Base-by-base conservation (phyloP, 2,329 filamentous ascomycete genomes). In the Coniochaeta sp. region DNA sequence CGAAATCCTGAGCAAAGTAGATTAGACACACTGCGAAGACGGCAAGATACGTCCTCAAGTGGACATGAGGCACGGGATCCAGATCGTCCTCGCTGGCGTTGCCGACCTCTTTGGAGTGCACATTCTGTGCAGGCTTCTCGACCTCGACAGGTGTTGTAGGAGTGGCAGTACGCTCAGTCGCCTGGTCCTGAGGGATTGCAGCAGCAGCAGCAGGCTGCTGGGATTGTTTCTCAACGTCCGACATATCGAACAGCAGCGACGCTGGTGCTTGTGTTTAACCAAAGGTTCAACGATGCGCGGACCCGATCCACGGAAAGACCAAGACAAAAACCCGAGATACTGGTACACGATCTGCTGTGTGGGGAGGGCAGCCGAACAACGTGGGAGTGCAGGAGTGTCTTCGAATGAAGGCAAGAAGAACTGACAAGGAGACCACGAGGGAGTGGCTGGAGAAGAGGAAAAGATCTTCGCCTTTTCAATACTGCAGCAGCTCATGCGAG, bases 1-100 rank as follows among this genome's bases (percentile, higher is more conserved):
- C 70, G 24, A 73, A 58, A 0, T 74, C 59, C 59, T 75, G 73
- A 8, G 70, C 69, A 60, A 73, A 70, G 64, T 74, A 75, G 55
- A 75, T 73, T 17, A 73, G 40, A 57, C 69, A 69, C 0, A 74
- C 70, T 3, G 73, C 67, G 19, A 70, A 63, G 19, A 75, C 68
- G n/a, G 70, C 70, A 1, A 75, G 61, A 56, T 68, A 72, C 0
- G 73, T 75, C 66, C 71, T 72, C 43, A 65, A 61, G 59, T 71
- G 69, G 6, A 73, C 64, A n/a, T 67, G 70, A 7, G 70, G 67
- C 34, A 36, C 60, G 14, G 63, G 66, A 54, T 67, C 64, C 33
- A 36, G 31, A 6, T 56, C 28, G 4, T 56, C 54, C 6, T 38
- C 31, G n/a, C 54, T 56, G 17, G 31, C 12, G 26, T 31, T 26